Evolutionary conservation across 768 basidiomycete species (phyloP), one percentile per base, ranked within the genome.

Genomic region (Daedaleopsis nitida): DNA sequence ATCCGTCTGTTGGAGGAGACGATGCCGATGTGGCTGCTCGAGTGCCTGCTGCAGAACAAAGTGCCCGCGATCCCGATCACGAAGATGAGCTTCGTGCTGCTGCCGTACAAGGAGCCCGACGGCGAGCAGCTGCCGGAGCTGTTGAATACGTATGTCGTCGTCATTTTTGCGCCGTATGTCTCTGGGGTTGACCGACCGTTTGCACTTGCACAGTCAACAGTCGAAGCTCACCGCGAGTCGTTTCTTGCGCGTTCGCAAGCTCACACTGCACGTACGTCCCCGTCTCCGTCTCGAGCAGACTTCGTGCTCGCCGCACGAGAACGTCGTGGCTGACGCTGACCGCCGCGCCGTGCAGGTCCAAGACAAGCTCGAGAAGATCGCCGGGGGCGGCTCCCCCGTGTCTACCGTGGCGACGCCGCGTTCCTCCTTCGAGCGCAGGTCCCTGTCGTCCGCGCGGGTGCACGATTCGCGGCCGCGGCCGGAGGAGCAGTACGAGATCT

Each of bases 191-290:
- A 43, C 13, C 27, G 24, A 16, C 24, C 27, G 8, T 54, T 35
- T 10, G 19, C 9, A 1, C 24, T n/a, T 5, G 1, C 32, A 2
- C 13, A 91, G 86, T 2, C 77, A 87, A 16, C 90, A 95, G 68
- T 87, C 91, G 0, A 92, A 95, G 65, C 77, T 99, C 19, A 96
- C 94, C 0, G 95, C 96, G 0, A 94, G 86, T 69, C 85, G 91
- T 24, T 89, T 88, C 66, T 78, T 98, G 49, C 84, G 97, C 37
- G 85, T 96, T 17, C 83, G 88, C 48, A 99, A 98, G 75, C 83
- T 98, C 19, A 81, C 87, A 0, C 69, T 79, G 52, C 96, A 97
- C 78, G 92, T 95, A 72, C 59, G 89, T 77, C 3, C 19, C 54
- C 45, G 0, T 32, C 7, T 3, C 3, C 27, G 27, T 32, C 27